Conservation (phyloP, 805 yeast species). For the Saccharomycopsis schoenii region DNA sequence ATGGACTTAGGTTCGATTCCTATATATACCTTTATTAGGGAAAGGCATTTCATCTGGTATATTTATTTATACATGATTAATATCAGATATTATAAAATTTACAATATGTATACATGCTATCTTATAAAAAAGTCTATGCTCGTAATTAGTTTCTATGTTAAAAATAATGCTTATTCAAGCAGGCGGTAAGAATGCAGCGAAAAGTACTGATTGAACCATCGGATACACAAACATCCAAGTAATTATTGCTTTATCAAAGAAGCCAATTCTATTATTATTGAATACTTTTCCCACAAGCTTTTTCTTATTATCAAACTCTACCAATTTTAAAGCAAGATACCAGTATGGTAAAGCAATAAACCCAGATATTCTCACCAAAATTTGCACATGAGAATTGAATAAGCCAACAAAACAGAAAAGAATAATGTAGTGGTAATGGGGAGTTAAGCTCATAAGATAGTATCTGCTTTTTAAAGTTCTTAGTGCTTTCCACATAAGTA, state of each 20-base stretch:
- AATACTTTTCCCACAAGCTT: conserved; percentile 17
- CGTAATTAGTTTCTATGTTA: background rate
- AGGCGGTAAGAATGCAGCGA: conserved; percentile 83
- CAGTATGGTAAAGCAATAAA: conserved; percentile 71
- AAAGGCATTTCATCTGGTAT: too few species aligned
- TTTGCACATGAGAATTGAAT: conserved; percentile 74
- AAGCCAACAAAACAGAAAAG: conserved; percentile 41
- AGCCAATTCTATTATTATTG: background rate
- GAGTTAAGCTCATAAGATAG: conserved; percentile 29
- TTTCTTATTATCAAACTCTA: conserved; percentile 19
- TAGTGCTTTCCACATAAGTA: conserved; percentile 34
- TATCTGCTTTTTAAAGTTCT: conserved; percentile 28
- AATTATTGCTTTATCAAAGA: conserved; percentile 29
- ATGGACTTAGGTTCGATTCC: too few species aligned
- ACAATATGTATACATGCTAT: too few species aligned
- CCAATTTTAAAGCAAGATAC: conserved; percentile 43
- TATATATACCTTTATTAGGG: too few species aligned
- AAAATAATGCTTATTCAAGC: conserved; percentile 39
- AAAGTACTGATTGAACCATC: conserved; percentile 58
- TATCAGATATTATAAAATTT: too few species aligned
- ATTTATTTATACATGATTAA: too few species aligned
- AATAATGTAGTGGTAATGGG: conserved; percentile 34
- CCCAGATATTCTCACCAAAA: conserved; percentile 67
- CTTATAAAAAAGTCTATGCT: too few species aligned
- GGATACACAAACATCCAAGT: conserved; percentile 53